phyloP scores from a whole-genome alignment of 1,284 basidiomycete species.

The Trichosporon sp. region DNA sequence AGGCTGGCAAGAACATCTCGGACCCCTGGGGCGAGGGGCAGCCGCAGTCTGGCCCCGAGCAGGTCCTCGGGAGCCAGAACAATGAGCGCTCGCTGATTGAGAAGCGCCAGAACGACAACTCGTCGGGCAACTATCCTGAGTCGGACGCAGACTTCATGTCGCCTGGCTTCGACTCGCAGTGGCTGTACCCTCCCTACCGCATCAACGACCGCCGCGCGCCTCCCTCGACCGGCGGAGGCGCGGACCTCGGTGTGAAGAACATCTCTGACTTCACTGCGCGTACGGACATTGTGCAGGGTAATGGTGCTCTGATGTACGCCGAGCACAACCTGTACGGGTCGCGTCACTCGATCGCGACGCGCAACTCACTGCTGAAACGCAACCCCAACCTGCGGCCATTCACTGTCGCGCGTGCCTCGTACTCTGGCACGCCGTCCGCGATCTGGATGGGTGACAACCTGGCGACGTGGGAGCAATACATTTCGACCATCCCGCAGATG shows the following conservation, averaged over 20 bases:
- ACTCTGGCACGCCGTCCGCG: slow-evolving; percentile 60
- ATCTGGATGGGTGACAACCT: slow-evolving; percentile 66
- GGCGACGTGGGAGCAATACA: slow-evolving; percentile 49
- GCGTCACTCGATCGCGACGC: slow-evolving; percentile 65
- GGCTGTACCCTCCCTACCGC: slow-evolving; percentile 31
- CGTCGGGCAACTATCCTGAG: neutral
- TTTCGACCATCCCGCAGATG: slow-evolving; percentile 15
- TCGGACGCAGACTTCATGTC: slow-evolving; percentile 22
- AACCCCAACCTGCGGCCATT: slow-evolving; percentile 60
- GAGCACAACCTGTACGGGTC: slow-evolving; percentile 63
- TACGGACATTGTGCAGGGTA: slow-evolving; percentile 58
- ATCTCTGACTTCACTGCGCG: slow-evolving; percentile 36
- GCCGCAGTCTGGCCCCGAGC: neutral
- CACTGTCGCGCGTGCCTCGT: slow-evolving; percentile 68
- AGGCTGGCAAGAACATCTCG: slow-evolving; percentile 23
- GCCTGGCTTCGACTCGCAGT: slow-evolving; percentile 23
- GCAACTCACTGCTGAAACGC: slow-evolving; percentile 59
- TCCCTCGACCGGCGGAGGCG: slow-evolving; percentile 18
- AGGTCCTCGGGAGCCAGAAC: neutral
- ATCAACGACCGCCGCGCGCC: slow-evolving; percentile 26
- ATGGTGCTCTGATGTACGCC: slow-evolving; percentile 62
- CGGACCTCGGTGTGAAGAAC: slow-evolving; percentile 21
- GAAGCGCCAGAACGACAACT: neutral
- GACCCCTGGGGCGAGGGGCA: slow-evolving; percentile 2
- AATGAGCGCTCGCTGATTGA: neutral